These are phyloP conservation scores for Prunus fruticosa DNA, from an alignment of 306 rosid species.

Conservation along the genomic window DNA sequence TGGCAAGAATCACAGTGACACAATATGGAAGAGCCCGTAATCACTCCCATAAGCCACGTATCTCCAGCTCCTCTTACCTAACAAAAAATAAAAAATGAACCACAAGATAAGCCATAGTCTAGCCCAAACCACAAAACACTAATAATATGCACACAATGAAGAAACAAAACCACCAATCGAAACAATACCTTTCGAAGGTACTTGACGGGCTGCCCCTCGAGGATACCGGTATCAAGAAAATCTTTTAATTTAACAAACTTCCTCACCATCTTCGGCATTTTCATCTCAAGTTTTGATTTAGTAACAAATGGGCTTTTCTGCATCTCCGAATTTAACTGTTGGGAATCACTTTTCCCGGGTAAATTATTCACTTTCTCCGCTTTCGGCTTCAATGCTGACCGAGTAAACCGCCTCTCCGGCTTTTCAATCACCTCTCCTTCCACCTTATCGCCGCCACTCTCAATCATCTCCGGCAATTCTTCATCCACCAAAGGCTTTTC, in stretches of 20 bases:
- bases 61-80: constrained; percentile 60
- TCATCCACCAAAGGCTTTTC: constrained; percentile 1
- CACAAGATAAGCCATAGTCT: neutral
- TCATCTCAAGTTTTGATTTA: constrained; percentile 16
- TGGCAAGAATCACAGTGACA: constrained; percentile 63
- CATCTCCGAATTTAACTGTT: neutral
- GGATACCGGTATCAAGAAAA: constrained; percentile 74
- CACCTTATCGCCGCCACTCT: neutral
- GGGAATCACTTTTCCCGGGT: neutral
- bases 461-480: neutral
- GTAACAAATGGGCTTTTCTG: neutral
- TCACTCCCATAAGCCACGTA: constrained; percentile 59
- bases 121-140: constrained; percentile 5
- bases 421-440: constrained; percentile 19
- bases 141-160: neutral
- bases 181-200: constrained; percentile 68
- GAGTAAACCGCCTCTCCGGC: constrained; percentile 53
- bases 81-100: constrained; percentile 5
- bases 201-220: constrained; percentile 72
- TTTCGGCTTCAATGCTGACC: constrained; percentile 54
- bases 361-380: constrained; percentile 24
- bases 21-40: constrained; percentile 48
- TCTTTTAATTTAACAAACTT: constrained; percentile 75
- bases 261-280: constrained; percentile 29
- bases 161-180: neutral